Evolutionary conservation across 148 eudicot genomes (phyloP).

Genomic region (Rhododendron kiyosumense): DNA sequence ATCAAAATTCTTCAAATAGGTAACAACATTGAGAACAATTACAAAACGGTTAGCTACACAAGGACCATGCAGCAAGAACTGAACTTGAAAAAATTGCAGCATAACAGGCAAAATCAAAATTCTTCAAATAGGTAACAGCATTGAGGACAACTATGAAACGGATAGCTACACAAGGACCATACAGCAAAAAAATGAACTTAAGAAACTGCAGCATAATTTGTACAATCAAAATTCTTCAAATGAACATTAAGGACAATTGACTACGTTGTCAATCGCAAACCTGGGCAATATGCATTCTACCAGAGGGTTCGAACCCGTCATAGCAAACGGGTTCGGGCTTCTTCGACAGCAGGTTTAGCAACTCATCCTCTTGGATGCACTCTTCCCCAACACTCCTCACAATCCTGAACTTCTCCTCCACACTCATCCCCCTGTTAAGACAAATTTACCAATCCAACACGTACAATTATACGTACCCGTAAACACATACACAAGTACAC

Average conservation of each 20-base stretch:
- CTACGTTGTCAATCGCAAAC: neutral
- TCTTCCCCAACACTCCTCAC: slow-evolving; percentile 56
- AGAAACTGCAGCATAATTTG: neutral
- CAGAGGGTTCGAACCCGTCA: slow-evolving; percentile 57
- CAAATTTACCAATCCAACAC: slow-evolving; percentile 2
- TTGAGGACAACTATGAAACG: neutral
- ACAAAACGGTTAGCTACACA: neutral
- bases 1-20: neutral
- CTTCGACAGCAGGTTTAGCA: slow-evolving; percentile 32
- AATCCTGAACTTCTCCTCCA: slow-evolving; percentile 39
- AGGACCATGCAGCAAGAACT: too few relatives aligned
- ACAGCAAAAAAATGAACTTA: neutral
- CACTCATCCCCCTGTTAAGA: slow-evolving; percentile 29
- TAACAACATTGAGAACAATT: neutral
- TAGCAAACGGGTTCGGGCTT: slow-evolving; percentile 51
- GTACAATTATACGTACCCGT: neutral
- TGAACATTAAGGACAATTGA: neutral
- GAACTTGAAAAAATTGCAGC: neutral
- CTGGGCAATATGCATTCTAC: slow-evolving; percentile 59
- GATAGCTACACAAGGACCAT: neutral
- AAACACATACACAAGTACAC: neutral
- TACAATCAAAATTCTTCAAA: neutral
- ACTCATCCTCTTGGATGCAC: slow-evolving; percentile 51
- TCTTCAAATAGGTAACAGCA: neutral
- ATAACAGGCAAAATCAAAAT: too few relatives aligned